Base-by-base conservation (phyloP, 2,329 filamentous ascomycete genomes). In the Volutella citrinella region DNA sequence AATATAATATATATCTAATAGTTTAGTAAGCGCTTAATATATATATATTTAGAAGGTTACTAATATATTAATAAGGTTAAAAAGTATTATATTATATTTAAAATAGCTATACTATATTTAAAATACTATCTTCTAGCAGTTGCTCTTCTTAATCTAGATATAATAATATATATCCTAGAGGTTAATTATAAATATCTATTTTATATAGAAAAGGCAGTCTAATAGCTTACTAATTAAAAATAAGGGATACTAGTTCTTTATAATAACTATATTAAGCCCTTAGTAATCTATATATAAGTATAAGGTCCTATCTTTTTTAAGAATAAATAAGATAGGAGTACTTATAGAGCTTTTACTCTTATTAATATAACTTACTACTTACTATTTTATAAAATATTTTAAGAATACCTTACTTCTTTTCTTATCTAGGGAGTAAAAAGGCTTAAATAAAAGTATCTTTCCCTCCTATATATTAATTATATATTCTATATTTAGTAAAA, bases 61-160 rank as follows among this genome's bases (percentile, higher is more conserved):
- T 20, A 27, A 30, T 3, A 20, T 32, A 24, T 56, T 56, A 27
- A 28, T 48, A 29, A 59, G 25, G 13, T 30, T 42, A 39, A 60
- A 58, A 8, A 27, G 42, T 39, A 58, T 54, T 8, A 67, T 49
- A 21, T 52, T 25, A 22, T 53, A 66, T 39, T 68, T 33, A 38
- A 45, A 66, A 5, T 46, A 36, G 21, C 55, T 45, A 38, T 55
- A 64, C 17, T 48, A 25, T 2, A 50, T 65, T 13, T 36, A 17
- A 36, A 66, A 66, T 1, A 51, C 52, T 14, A 43, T 64, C 36
- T 57, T 62, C 48, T 42, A 61, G 38, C 63, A 43, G 21, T 65
- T 34, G 5, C 51, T 49, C 43, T 49, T 19, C 13, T 34, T 41
- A 19, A 64, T 60, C 8, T 42, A 13, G 3, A 65, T 48, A 3